Evolutionary conservation across 306 rosid genomes (phyloP).

Genomic region (Quillaja saponaria): DNA sequence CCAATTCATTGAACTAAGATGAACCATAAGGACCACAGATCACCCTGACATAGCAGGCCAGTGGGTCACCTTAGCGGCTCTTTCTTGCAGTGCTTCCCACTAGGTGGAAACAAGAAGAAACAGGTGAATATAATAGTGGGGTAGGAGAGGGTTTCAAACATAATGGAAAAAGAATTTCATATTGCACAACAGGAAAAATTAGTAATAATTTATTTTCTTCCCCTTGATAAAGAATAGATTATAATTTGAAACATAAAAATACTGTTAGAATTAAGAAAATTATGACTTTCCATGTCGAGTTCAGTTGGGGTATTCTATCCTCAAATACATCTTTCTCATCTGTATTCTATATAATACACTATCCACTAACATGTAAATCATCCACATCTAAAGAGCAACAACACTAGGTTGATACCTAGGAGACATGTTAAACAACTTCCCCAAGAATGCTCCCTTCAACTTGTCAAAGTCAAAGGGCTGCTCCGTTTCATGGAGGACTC

Average conservation of each 20-base stretch:
- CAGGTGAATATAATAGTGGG: no score
- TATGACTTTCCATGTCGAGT: no score
- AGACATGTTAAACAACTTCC: constrained; percentile 48
- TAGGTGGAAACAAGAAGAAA: constrained; percentile 19
- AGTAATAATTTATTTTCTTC: background rate
- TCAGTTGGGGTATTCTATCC: no score
- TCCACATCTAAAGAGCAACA: constrained; percentile 52
- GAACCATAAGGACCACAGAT: constrained; percentile 32
- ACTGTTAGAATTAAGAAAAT: no score
- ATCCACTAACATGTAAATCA: constrained; percentile 20
- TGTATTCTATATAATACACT: constrained; percentile 18
- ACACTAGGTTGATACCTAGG: constrained; percentile 35
- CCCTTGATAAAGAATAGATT: background rate
- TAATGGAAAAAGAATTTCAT: no score
- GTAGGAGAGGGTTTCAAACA: no score
- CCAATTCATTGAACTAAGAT: constrained; percentile 28
- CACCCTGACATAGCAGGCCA: constrained; percentile 26
- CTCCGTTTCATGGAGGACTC: constrained; percentile 45
- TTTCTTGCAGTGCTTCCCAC: constrained; percentile 26
- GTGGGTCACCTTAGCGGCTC: constrained; percentile 25
- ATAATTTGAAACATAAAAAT: no score
- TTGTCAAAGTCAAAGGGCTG: constrained; percentile 58
- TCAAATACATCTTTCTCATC: constrained; percentile 22
- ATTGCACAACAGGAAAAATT: no score
- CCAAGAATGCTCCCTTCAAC: constrained; percentile 44